Conservation (phyloP, 1,284 basidiomycete genomes). For the Sanguinoderma infundibulare region DNA sequence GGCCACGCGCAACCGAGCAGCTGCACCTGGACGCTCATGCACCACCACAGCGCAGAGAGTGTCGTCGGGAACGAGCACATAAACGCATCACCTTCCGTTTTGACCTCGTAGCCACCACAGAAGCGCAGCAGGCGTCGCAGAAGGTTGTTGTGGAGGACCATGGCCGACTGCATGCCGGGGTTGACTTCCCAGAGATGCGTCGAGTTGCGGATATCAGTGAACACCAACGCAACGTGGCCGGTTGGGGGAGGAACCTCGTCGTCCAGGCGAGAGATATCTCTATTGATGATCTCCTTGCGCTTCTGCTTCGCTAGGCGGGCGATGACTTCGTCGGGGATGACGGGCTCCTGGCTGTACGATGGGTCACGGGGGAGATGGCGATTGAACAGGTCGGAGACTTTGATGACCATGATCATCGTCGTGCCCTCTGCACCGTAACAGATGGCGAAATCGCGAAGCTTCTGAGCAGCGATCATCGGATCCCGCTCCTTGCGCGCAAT, state of each 20-base stretch:
- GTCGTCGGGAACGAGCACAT: slow-evolving; percentile 97
- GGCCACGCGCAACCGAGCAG: slow-evolving; percentile 93
- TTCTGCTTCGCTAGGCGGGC: slow-evolving; percentile 37
- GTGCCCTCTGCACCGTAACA: slow-evolving; percentile 95
- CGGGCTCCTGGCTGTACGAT: slow-evolving; percentile 49
- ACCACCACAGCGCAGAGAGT: slow-evolving; percentile 90
- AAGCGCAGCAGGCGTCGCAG: slow-evolving; percentile 87
- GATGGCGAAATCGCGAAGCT: slow-evolving; percentile 95
- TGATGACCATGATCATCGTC: slow-evolving; percentile 98
- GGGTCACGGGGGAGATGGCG: slow-evolving; percentile 45
- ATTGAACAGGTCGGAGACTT: slow-evolving; percentile 80
- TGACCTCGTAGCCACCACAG: slow-evolving; percentile 98
- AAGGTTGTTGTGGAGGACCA: slow-evolving; percentile 90
- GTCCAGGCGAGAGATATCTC: slow-evolving; percentile 64
- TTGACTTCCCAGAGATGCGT: slow-evolving; percentile 98
- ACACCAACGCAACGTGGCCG: slow-evolving; percentile 93
- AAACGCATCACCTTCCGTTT: slow-evolving; percentile 99
- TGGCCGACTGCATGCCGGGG: slow-evolving; percentile 94
- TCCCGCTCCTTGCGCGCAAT: slow-evolving; percentile 90
- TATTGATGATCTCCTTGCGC: slow-evolving; percentile 57
- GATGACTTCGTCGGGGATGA: slow-evolving; percentile 47
- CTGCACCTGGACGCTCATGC: slow-evolving; percentile 86
- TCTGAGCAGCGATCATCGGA: slow-evolving; percentile 97
- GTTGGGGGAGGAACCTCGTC: slow-evolving; percentile 87
- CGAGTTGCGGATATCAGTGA: slow-evolving; percentile 98